Base-by-base conservation (phyloP, 2,329 filamentous ascomycete species). In the Diaporthe caulivora region DNA sequence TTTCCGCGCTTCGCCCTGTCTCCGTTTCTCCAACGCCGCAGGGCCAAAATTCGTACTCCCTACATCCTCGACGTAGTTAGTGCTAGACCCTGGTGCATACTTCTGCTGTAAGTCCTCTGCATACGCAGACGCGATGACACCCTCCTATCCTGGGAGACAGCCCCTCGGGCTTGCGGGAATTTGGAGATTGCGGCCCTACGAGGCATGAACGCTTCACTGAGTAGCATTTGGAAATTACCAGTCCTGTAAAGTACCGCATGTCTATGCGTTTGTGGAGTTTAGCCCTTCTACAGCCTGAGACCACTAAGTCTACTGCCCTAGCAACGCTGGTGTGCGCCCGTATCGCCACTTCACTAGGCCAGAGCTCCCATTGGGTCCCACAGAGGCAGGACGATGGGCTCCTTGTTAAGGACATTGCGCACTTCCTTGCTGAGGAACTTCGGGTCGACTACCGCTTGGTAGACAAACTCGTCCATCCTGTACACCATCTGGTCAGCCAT, bases 361-460 rank as follows among this genome's bases (percentile, higher is more conserved):
- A 95, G 80, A 24, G 92, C 88, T 1, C 93, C 93, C 92, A 95
- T 94, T 0, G 93, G 93, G 84, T 95, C 93, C 94, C 94, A 96
- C 31, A 94, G 83, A 2, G 93, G 92, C 74, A 96, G 83, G 70
- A 94, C 89, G 75, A 92, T 88, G 0, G 94, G 90, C 79, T 94
- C 87, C 84, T 93, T 89, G 76, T 90, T 88, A 69, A 96, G 82
- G 31, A 97, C 90, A 78, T 95, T 92, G 74, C 86, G 86, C 15
- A 97, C 87, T 77, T 93, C 90, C 78, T 89, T 88, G 71, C 85
- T 86, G 70, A 93, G 86, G 79, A 93, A 92, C 18, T 87, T 87
- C 0, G 92, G 92, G 80, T 97, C 94, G 8, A 97, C 91, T 18
- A 97, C 95, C 10, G 93, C 94, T 86, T 97, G 95, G 80, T 95